Evolutionary conservation across 23 red algal genomes (phyloP), one percentile per base, ranked within the genome.

Genomic region (Gracilaria domingensis): DNA sequence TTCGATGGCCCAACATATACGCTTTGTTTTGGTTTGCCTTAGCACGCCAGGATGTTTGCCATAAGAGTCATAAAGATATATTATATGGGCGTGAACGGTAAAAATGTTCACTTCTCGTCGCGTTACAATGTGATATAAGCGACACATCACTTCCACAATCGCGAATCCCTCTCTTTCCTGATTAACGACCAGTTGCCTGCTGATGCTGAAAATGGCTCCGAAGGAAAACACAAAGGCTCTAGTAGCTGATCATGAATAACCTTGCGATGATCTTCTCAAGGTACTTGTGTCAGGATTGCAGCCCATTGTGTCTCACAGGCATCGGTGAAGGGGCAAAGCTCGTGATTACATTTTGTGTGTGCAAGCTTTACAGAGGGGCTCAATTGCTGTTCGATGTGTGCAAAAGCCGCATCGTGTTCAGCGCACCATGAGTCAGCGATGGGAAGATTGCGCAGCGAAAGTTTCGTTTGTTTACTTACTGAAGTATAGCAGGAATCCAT

Each of bases 111-210:
- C 62, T 0, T 66, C 62, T n/a, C n/a, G n/a, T n/a, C n/a, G n/a
- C n/a, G n/a, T n/a, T 72, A 73, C 9, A 13, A 87, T 26, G 39
- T 88, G 33, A 29, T 88, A 3, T 44, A 88, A 58, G 28, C 62
- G 39, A 42, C 48, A 30, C 33, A 44, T 33, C 8, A 62, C 74
- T 23, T 72, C 65, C 33, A 88, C 84, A 35, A 88, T 37, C 38
- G 64, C 84, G 48, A 74, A 88, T 50, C 29, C 62, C 61, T 88
- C 84, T 88, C 84, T 73, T 88, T 88, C 42, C 33, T 8, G 62
- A 4, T 26, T 39, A 50, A 4, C 11, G 21, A 57, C 62, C 62
- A 75, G 26, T 57, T 73, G 37, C 17, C 32, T 21, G 64, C 30
- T 21, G 84, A 42, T 40, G 62, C 44, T 13, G 36, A 54, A 23